Evolutionary conservation across 495 filamentous ascomycete genomes (phyloP), one percentile per base, ranked within the genome.

Genomic region (Talaromyces nanjingensis): DNA sequence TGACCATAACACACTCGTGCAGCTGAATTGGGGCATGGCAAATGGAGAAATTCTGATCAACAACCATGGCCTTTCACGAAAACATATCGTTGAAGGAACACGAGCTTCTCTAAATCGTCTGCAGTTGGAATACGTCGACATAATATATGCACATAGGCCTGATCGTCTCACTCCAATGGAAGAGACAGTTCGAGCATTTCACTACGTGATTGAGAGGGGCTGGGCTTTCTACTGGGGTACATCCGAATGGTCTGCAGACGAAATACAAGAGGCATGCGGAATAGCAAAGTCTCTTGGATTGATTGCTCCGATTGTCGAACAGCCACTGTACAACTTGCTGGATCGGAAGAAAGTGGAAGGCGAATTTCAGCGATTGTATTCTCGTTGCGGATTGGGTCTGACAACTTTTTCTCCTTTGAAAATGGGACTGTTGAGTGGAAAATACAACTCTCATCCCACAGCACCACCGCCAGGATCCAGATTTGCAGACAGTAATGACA

Each of bases 181-280:
- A 71, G 91, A 96, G 74, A 85, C 85, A 31, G 91, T 96, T 37
- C 86, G 91, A 62, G 91, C 81, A 52, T 94, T 96, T 80, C 93
- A 93, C 74, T 83, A 91, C 71, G 75, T 89, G 33, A 91, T 96
- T 67, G 80, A 87, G 71, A 82, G 81, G 52, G 88, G 91, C 49
- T 88, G 91, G 77, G 87, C 88, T 27, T 88, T 94, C 72, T 94
- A 96, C 82, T 96, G 91, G 92, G 92, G 92, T 31, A 96, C 92
- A 0, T 91, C 88, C 0, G 90, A 93, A 78, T 96, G 91, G 92
- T 82, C 80, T 61, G 90, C 91, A 12, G 86, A 85, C 60, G 90
- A 96, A 77, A 93, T 96, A 68, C 82, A 84, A 4, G 80, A 88
- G 64, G 92, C 92, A 6, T 91, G 87, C 77, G 79, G 85, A 42